These are phyloP conservation scores for Apiospora phragmitis DNA, from an alignment of 2,329 filamentous ascomycete genomes.

Conservation along the genomic window DNA sequence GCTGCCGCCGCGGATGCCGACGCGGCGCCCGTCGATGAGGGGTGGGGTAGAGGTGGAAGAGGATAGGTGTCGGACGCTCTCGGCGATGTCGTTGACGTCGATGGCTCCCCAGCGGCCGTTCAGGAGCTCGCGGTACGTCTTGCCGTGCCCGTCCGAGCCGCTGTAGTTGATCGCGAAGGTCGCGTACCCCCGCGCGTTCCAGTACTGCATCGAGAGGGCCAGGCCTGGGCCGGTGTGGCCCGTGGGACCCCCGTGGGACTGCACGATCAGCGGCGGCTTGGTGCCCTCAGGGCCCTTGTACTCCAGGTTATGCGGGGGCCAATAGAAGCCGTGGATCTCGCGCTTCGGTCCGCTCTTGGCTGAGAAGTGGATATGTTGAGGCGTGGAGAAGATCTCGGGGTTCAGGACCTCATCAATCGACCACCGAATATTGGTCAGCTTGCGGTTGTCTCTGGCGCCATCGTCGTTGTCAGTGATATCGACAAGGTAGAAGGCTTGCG, in stretches of 20 bases:
- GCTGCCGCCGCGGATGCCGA: constrained; percentile 51
- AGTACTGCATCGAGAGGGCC: constrained; percentile 48
- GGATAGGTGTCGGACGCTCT: constrained; percentile 44
- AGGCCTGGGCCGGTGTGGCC: constrained; percentile 43
- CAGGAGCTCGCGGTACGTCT: constrained; percentile 48
- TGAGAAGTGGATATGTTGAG: background rate
- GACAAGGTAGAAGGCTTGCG: background rate
- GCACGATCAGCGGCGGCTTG: constrained; percentile 50
- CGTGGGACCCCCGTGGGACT: constrained; percentile 54
- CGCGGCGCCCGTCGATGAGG: constrained; percentile 36
- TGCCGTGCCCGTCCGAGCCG: constrained; percentile 52
- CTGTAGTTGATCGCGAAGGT: constrained; percentile 52
- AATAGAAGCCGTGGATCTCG: constrained; percentile 46
- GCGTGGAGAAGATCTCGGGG: background rate
- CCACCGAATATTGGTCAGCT: background rate
- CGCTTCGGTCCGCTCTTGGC: constrained; percentile 27
- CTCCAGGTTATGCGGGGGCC: constrained; percentile 47
- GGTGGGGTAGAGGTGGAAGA: constrained; percentile 29
- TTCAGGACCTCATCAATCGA: background rate
- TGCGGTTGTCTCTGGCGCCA: background rate
- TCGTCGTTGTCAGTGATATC: background rate
- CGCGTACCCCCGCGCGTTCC: constrained; percentile 54
- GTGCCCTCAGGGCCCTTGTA: constrained; percentile 38
- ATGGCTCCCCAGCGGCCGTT: constrained; percentile 51
- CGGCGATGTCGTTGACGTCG: constrained; percentile 51